Evolutionary conservation across 768 basidiomycete species (phyloP), one percentile per base, ranked within the genome.

Genomic region (Rhizopogon vesiculosus): DNA sequence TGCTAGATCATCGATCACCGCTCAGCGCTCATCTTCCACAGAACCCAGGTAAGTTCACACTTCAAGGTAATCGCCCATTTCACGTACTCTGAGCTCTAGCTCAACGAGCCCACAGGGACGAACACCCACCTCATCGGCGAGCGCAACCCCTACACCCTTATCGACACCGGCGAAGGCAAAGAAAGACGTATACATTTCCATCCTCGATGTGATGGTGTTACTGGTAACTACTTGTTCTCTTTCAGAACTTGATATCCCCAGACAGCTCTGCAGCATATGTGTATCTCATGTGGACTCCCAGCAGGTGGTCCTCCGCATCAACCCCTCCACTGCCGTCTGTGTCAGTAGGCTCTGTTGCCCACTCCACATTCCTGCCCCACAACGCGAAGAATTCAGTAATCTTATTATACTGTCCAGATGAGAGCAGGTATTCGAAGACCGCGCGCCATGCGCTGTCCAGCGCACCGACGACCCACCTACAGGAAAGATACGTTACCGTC

Each of bases 11-110:
- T 53, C 40, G 28, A 48, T 45, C n/a, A n/a, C n/a, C n/a, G n/a
- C n/a, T n/a, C n/a, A n/a, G n/a, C n/a, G n/a, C n/a, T n/a, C n/a
- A n/a, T n/a, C 49, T 45, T 22, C 8, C 45, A 22, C 61, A 93
- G 89, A 95, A 96, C 64, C 91, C 93, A 7, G 89, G 92, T 3
- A 86, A 89, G 62, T 93, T 91, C 66, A 93, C 92, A 0, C 75
- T 96, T 0, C 91, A 94, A 76, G 93, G 91, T 86, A 41, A 52
- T 53, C 18, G 42, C 3, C 13, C 22, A 15, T 25, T 38, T 15
- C 3, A 49, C 15, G 33, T 18, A 3, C 33, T 46, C 16, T 33
- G n/a, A 41, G 15, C 43, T n/a, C 54, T 4, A 8, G 35, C 52
- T 44, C 10, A 56, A 15, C n/a, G 5, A 18, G 3, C 5, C 6